phyloP scores from a whole-genome alignment of 2,329 filamentous ascomycete species.

The Tetracladium maxilliforme region DNA sequence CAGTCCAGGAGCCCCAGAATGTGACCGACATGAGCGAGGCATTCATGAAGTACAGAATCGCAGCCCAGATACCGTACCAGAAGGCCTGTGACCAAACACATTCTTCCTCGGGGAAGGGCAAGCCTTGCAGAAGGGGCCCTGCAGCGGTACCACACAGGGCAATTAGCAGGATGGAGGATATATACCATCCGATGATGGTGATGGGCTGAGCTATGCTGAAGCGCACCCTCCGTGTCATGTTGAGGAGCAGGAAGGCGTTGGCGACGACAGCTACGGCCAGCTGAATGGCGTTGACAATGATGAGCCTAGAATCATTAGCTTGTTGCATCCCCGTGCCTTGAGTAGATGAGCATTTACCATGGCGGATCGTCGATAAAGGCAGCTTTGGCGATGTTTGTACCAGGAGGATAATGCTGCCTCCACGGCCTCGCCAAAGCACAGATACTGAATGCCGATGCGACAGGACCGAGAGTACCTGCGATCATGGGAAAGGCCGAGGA shows the following conservation, averaged over 20 bases:
- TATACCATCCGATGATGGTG: slow-evolving; percentile 69
- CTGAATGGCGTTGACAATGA: slow-evolving; percentile 63
- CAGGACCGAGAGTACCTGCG: slow-evolving; percentile 70
- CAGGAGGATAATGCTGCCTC: slow-evolving; percentile 42
- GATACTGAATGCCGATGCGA: slow-evolving; percentile 79
- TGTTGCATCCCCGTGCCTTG: background rate
- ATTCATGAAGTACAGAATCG: slow-evolving; percentile 62
- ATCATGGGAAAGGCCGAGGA: slow-evolving; percentile 60
- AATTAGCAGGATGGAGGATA: slow-evolving; percentile 49
- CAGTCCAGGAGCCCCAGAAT: slow-evolving; percentile 55
- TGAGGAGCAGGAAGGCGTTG: slow-evolving; percentile 71
- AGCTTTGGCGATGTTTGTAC: slow-evolving; percentile 33
- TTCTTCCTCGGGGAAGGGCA: slow-evolving; percentile 26
- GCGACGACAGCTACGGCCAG: slow-evolving; percentile 62
- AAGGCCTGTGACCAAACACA: slow-evolving; percentile 68
- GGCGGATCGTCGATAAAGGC: slow-evolving; percentile 49
- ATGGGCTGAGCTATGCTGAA: slow-evolving; percentile 73
- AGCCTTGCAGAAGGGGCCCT: slow-evolving; percentile 35
- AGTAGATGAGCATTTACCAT: slow-evolving; percentile 35
- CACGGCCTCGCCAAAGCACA: slow-evolving; percentile 72
- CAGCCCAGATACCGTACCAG: slow-evolving; percentile 73
- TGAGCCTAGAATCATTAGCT: slow-evolving; percentile 33
- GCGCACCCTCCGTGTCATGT: slow-evolving; percentile 68
- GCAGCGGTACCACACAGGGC: slow-evolving; percentile 51
- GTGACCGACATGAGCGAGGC: slow-evolving; percentile 66